Conservation (phyloP, 192 early-diverging fungal genomes). For the Dissophora ornata region DNA sequence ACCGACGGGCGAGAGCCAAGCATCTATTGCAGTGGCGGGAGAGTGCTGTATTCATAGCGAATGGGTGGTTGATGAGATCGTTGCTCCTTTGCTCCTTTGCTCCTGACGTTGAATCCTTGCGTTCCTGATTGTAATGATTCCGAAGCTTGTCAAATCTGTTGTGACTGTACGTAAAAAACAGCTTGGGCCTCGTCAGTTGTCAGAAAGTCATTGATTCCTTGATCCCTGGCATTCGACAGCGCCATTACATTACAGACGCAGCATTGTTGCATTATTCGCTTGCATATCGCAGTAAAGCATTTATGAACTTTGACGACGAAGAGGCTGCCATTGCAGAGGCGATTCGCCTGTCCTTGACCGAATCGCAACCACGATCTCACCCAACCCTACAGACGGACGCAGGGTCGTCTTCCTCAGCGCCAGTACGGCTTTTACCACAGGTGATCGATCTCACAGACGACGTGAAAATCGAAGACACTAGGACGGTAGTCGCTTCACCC, state of each 20-base stretch:
- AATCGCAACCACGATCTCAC: constrained; percentile 3
- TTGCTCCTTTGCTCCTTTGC: too few relatives aligned
- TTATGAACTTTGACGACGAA: constrained; percentile 31
- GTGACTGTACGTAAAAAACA: too few relatives aligned
- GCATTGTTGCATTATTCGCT: not conserved
- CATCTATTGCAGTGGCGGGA: constrained; percentile 11
- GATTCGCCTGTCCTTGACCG: constrained; percentile 39
- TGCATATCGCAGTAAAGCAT: too few relatives aligned
- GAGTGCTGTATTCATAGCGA: not conserved
- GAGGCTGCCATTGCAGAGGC: constrained; percentile 37
- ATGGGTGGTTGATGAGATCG: not conserved
- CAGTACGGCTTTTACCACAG: not conserved
- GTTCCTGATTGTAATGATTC: too few relatives aligned
- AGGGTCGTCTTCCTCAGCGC: too few relatives aligned
- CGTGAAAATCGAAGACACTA: not conserved
- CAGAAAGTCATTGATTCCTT: too few relatives aligned
- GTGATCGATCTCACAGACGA: constrained; percentile 42
- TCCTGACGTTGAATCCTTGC: too few relatives aligned
- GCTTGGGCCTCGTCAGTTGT: too few relatives aligned
- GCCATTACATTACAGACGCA: too few relatives aligned
- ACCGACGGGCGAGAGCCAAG: not conserved
- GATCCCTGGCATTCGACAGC: too few relatives aligned
- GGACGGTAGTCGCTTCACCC: too few relatives aligned
- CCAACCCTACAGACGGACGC: not conserved
- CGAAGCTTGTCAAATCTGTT: too few relatives aligned